Evolutionary conservation across 164 flowering plant species (phyloP), one percentile per base, ranked within the genome.

Genomic region (Buxus sempervirens): DNA sequence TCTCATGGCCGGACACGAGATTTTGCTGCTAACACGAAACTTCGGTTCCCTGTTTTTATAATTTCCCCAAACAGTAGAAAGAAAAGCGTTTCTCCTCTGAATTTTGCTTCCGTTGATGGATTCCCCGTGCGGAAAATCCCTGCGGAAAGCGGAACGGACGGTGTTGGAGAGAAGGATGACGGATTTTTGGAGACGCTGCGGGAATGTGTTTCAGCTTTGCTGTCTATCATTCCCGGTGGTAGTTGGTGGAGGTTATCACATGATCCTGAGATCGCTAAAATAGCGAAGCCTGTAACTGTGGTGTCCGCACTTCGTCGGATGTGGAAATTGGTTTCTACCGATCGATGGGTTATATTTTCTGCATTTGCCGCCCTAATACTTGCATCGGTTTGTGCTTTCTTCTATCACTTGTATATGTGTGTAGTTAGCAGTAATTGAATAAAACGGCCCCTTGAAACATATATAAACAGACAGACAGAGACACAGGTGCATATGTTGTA

Each of bases 261-360:
- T 12, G 71, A 83, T 15, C 81, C 76, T 4, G 82, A 80, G 22
- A 66, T 77, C 36, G 75, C 70, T 9, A 24, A 73, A 19, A 9
- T 53, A 28, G 88, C 85, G 20, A 76, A 86, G 69, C 89, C 93
- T 23, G 98, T 93, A 26, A 86, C 96, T 4, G 83, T 88, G 51
- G 54, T 77, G 69, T 73, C 77, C 54, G 96, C 98, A 18, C 87
- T 93, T 27, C 20, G 70, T 26, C 73, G 89, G 73, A 93, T 93
- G 95, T 93, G 98, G 98, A 77, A 70, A 25, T 68, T 93, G 75
- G 85, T 93, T 42, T 68, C 88, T n/a, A 63, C 64, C 32, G 98
- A 93, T 77, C 82, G 90, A 49, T 88, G 89, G 98, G 76, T 93
- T 56, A 79, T 93, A 55, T 83, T 81, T 62, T 67, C 85, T 55